phyloP scores from a whole-genome alignment of 176 grass and related monocot genomes.

The Dendrocalamus sinicus region DNA sequence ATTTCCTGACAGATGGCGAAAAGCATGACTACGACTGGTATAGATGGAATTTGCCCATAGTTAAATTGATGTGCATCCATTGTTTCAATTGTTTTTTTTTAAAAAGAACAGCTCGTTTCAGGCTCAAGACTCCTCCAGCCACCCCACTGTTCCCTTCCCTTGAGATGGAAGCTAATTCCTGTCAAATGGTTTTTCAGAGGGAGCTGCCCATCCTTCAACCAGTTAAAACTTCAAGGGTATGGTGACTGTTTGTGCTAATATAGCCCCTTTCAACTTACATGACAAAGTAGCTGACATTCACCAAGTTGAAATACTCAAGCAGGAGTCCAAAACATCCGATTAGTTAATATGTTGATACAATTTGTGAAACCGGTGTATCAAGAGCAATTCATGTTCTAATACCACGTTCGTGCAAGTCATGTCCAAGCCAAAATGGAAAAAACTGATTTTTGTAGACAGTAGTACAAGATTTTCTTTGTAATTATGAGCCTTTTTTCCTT shows the following conservation, averaged over 20 bases:
- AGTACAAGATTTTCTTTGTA: not conserved
- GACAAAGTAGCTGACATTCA: not conserved
- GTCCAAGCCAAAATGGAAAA: not conserved
- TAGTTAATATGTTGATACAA: not conserved
- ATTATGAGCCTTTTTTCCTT: not conserved
- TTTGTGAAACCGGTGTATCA: not conserved
- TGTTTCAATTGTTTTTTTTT: not conserved
- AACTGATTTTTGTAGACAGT: not conserved
- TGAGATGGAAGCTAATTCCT: conserved; percentile 66
- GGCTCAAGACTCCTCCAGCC: conserved; percentile 74
- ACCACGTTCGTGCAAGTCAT: not conserved
- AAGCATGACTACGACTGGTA: conserved; percentile 75
- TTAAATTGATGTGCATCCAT: not conserved
- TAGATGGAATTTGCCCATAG: not conserved
- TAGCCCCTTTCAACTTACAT: conserved; percentile 2
- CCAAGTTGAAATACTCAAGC: not conserved
- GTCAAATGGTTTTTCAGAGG: conserved; percentile 56
- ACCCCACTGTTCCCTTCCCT: conserved; percentile 74
- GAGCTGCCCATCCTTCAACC: conserved; percentile 63
- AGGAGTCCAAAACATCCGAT: conserved; percentile 8
- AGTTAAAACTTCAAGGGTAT: conserved; percentile 68
- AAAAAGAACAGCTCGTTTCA: conserved; percentile 32
- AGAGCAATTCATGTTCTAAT: not conserved
- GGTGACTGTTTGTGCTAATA: not conserved
- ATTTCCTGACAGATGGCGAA: conserved; percentile 42